Conservation (phyloP, 148 eudicot species). For the Chenopodium suecicum region DNA sequence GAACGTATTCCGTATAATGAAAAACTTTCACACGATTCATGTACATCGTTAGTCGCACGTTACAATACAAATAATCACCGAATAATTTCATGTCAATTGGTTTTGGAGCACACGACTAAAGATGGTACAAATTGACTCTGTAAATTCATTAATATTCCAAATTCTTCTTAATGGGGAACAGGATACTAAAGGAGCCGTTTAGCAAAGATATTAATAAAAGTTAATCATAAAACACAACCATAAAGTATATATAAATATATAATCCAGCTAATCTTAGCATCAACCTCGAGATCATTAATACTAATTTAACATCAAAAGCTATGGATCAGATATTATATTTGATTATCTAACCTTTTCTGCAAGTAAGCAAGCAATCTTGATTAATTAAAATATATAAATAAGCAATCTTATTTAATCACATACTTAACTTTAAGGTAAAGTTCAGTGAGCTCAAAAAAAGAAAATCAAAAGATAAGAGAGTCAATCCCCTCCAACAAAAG, state of each 20-base stretch:
- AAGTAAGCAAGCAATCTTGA: neutral
- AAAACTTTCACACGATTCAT: too few species aligned
- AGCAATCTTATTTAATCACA: constrained; percentile 26
- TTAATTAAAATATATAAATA: neutral
- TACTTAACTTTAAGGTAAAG: constrained; percentile 14
- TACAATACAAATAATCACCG: neutral
- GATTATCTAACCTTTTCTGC: constrained; percentile 13
- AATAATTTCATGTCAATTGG: neutral
- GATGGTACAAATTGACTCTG: neutral
- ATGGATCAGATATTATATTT: constrained; percentile 15
- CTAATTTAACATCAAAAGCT: constrained; percentile 18
- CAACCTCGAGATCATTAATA: neutral
- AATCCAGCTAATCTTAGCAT: constrained; percentile 26
- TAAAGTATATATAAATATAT: neutral
- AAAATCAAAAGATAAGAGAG: neutral
- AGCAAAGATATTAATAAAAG: too few species aligned
- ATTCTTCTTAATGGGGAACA: constrained; percentile 23
- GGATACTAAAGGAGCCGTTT: neutral
- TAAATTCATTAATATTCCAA: neutral
- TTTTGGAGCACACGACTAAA: neutral
- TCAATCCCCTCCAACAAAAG: constrained; percentile 1
- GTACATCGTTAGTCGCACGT: neutral
- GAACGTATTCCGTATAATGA: too few species aligned
- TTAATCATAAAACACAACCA: neutral
- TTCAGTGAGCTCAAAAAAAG: neutral